Evolutionary conservation across 1,139 yeast genomes (phyloP).

Genomic region (Groenewaldozyma sp.): DNA sequence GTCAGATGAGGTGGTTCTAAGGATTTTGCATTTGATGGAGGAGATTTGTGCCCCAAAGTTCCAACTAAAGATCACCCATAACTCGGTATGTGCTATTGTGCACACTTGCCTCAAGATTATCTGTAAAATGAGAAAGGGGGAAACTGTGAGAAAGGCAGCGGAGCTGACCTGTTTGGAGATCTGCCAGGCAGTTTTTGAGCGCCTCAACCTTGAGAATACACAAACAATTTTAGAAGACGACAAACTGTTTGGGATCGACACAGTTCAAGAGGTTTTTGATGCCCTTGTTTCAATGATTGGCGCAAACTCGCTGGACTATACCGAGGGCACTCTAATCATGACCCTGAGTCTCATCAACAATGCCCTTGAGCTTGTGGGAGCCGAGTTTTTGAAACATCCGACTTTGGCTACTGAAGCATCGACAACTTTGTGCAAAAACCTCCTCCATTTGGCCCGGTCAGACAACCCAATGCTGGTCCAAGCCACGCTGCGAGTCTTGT

Average conservation of each 20-base stretch:
- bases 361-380: conserved; percentile 77
- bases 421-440: conserved; percentile 73
- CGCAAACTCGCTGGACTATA: conserved; percentile 74
- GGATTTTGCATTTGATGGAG: conserved; percentile 71
- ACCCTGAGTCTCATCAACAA: conserved; percentile 69
- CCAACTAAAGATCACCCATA: conserved; percentile 62
- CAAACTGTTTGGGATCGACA: conserved; percentile 52
- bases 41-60: conserved; percentile 53
- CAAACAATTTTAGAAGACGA: conserved; percentile 3
- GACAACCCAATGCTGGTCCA: conserved; percentile 61
- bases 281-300: conserved; percentile 77
- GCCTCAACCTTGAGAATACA: conserved; percentile 33
- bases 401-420: conserved; percentile 60
- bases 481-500: conserved; percentile 65
- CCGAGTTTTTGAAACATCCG: conserved; percentile 54
- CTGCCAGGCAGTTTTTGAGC: conserved; percentile 53
- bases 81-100: conserved; percentile 76
- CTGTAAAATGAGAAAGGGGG: conserved; percentile 86
- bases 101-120: conserved; percentile 91
- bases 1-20: conserved; percentile 84
- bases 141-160: conserved; percentile 80
- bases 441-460: conserved; percentile 68
- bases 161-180: conserved; percentile 74
- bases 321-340: conserved; percentile 78
- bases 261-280: conserved; percentile 60